Evolutionary conservation across 192 early-diverging fungal genomes (phyloP).

Genomic region (Linnemannia schmuckeri): DNA sequence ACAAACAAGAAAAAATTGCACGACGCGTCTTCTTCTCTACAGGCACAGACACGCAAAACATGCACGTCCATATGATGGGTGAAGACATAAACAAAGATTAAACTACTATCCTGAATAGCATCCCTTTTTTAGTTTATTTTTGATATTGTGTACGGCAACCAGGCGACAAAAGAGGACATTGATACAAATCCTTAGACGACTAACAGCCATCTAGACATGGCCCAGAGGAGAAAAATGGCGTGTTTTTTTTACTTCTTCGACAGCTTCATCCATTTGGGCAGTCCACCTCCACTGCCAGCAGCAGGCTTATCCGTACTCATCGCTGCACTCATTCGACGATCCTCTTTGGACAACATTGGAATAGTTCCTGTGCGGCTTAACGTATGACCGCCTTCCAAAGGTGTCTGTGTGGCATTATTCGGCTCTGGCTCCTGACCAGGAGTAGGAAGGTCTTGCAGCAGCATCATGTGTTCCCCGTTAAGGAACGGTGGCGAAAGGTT

Average conservation of each 20-base stretch:
- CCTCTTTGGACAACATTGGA: slow-evolving; percentile 32
- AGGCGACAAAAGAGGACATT: no score
- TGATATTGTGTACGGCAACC: no score
- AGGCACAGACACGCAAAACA: neutral
- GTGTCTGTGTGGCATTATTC: neutral
- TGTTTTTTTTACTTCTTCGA: slow-evolving; percentile 34
- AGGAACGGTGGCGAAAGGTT: slow-evolving; percentile 41
- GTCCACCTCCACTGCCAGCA: slow-evolving; percentile 17
- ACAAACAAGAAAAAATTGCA: neutral
- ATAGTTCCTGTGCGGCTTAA: slow-evolving; percentile 15
- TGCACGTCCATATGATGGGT: neutral
- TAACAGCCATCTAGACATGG: no score
- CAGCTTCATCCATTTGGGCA: slow-evolving; percentile 57
- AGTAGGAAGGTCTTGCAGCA: slow-evolving; percentile 38
- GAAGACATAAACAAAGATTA: neutral
- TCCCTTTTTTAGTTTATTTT: neutral
- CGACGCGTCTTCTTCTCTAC: neutral
- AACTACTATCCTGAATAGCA: neutral
- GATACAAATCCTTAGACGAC: no score
- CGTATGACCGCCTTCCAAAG: neutral
- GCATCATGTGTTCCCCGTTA: slow-evolving; percentile 42
- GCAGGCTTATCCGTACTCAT: slow-evolving; percentile 55
- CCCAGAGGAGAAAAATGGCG: neutral
- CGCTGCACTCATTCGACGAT: slow-evolving; percentile 33
- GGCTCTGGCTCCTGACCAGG: slow-evolving; percentile 22